Evolutionary conservation across 805 yeast genomes (phyloP).

Genomic region (Pichia insulana): DNA sequence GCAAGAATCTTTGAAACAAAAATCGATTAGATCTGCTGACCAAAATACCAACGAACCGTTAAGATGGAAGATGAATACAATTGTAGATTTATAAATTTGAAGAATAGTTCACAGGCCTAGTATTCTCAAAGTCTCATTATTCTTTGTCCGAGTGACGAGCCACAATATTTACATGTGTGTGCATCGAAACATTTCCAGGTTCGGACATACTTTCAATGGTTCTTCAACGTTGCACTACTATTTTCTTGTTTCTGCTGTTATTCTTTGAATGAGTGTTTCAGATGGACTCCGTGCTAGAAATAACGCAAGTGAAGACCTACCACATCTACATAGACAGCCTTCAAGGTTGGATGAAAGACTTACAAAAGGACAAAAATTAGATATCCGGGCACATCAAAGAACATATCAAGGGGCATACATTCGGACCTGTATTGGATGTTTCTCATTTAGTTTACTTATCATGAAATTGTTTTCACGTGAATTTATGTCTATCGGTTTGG

Average conservation of each 20-base stretch:
- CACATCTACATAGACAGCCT: constrained; percentile 19
- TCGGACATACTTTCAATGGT: too few species aligned
- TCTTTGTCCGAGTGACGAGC: too few species aligned
- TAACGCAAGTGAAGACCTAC: neutral
- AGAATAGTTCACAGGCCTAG: neutral
- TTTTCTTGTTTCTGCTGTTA: too few species aligned
- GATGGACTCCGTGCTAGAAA: neutral
- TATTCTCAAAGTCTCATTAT: too few species aligned
- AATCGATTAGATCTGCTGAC: too few species aligned
- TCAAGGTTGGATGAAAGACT: constrained; percentile 28
- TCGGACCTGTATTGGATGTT: constrained; percentile 59
- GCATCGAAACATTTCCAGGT: too few species aligned
- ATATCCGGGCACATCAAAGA: constrained; percentile 63
- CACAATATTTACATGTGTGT: too few species aligned
- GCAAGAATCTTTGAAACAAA: neutral
- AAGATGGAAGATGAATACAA: constrained; percentile 23
- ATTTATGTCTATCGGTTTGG: constrained; percentile 58
- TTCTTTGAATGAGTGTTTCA: too few species aligned
- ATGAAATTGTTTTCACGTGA: constrained; percentile 56
- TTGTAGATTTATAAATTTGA: constrained; percentile 2
- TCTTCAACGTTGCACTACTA: too few species aligned
- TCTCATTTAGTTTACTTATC: constrained; percentile 56
- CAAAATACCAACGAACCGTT: constrained; percentile 15
- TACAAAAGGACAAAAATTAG: constrained; percentile 35
- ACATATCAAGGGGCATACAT: constrained; percentile 82